Evolutionary conservation across 1,284 basidiomycete species (phyloP).

Genomic region (Earliella scabrosa): DNA sequence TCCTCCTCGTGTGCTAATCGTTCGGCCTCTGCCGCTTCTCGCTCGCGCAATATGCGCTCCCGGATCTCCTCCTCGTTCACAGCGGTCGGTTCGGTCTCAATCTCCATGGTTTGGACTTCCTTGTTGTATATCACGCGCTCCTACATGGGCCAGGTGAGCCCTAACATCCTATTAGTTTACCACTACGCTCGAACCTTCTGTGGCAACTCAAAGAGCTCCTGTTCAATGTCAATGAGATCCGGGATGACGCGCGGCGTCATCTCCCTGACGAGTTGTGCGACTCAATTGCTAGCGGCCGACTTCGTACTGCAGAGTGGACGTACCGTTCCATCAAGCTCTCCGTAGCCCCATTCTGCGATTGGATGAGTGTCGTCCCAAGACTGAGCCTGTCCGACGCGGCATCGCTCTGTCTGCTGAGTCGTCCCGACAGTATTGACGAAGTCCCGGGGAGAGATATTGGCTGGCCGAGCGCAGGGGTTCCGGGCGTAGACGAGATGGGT

Average conservation of each 20-base stretch:
- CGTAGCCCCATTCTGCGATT: slow-evolving; percentile 56
- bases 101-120: slow-evolving; percentile 86
- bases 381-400: slow-evolving; percentile 43
- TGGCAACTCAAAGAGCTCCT: slow-evolving; percentile 90
- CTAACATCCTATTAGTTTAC: background rate
- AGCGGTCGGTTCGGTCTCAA: slow-evolving; percentile 51
- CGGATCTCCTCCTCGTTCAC: slow-evolving; percentile 76
- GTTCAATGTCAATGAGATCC: slow-evolving; percentile 86
- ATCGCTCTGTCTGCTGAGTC: slow-evolving; percentile 72
- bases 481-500: slow-evolving; percentile 70
- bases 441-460: slow-evolving; percentile 47
- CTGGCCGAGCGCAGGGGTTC: slow-evolving; percentile 62
- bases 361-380: slow-evolving; percentile 50
- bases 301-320: too few species aligned
- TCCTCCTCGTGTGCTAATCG: slow-evolving; percentile 76
- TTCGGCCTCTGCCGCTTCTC: slow-evolving; percentile 66
- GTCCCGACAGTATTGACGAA: slow-evolving; percentile 53
- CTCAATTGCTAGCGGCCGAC: too few species aligned
- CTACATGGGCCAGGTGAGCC: slow-evolving; percentile 38
- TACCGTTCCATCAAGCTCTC: slow-evolving; percentile 73
- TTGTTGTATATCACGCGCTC: slow-evolving; percentile 94
- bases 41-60: slow-evolving; percentile 68
- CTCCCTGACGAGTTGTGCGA: slow-evolving; percentile 45
- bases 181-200: slow-evolving; percentile 65
- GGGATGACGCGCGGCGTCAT: slow-evolving; percentile 67